Conservation (phyloP, 2,329 filamentous ascomycete species). For the Albophoma yamanashiensis region DNA sequence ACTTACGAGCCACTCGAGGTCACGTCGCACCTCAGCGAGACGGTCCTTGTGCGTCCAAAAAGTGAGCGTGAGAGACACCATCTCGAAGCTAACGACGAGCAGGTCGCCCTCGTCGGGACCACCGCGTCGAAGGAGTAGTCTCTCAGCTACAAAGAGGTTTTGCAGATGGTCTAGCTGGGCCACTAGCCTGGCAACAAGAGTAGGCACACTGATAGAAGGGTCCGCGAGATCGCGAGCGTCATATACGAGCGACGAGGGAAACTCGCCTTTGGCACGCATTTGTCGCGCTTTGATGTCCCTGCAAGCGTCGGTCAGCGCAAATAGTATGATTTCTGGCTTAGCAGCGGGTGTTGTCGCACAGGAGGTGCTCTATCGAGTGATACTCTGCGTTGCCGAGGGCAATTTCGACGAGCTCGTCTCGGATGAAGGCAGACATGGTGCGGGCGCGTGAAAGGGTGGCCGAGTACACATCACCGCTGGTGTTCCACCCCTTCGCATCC, state of each 20-base stretch:
- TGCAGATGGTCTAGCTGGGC: conserved; percentile 39
- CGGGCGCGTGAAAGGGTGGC: conserved; percentile 15
- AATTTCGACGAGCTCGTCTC: conserved; percentile 14
- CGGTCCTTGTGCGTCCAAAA: conserved; percentile 36
- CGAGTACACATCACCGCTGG: conserved; percentile 13
- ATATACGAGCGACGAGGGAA: conserved; percentile 3
- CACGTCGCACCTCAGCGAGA: conserved; percentile 23
- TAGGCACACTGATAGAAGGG: conserved; percentile 25
- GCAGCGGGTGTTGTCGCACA: not conserved
- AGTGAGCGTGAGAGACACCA: conserved; percentile 31
- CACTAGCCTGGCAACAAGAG: conserved; percentile 32
- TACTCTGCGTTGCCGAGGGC: conserved; percentile 5
- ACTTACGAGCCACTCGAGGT: conserved; percentile 31
- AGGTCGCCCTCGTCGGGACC: conserved; percentile 23
- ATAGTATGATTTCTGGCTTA: too few relatives aligned
- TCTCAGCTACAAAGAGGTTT: conserved; percentile 46
- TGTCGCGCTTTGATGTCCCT: not conserved
- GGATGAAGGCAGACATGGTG: conserved; percentile 9
- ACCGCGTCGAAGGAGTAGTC: conserved; percentile 36
- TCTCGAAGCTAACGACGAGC: conserved; percentile 31
- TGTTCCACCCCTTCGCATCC: conserved; percentile 26
- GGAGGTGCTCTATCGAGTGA: not conserved
- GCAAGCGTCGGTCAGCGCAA: not conserved
- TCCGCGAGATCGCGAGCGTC: conserved; percentile 30
- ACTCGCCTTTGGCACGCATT: conserved; percentile 1